Evolutionary conservation across 1,284 basidiomycete genomes (phyloP).

Genomic region (Heliocybe sulcata): DNA sequence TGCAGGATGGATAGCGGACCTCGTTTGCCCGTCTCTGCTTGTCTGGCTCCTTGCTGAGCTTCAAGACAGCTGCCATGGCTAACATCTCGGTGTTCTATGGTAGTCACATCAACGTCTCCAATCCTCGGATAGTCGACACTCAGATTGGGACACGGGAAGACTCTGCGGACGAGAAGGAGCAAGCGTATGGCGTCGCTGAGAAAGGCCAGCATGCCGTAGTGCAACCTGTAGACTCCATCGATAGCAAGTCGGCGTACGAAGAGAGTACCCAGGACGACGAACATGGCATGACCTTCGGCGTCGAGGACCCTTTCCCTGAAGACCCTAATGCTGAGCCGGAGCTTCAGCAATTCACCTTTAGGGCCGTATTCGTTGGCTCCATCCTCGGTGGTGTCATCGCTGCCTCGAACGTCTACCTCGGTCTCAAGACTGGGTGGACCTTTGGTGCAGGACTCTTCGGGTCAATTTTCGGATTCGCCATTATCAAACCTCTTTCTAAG

Average conservation of each 20-base stretch:
- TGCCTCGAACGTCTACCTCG: slow-evolving; percentile 63
- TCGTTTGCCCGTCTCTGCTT: not conserved
- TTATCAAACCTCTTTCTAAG: slow-evolving; percentile 52
- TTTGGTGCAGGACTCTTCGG: slow-evolving; percentile 62
- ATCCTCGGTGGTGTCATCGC: slow-evolving; percentile 27
- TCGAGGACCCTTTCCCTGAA: not conserved
- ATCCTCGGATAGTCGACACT: not conserved
- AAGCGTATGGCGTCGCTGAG: not conserved
- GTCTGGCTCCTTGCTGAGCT: not conserved
- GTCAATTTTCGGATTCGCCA: slow-evolving; percentile 55
- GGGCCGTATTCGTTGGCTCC: not conserved
- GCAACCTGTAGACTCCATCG: not conserved
- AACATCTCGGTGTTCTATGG: slow-evolving; percentile 1
- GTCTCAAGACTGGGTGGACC: slow-evolving; percentile 64
- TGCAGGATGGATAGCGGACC: not conserved
- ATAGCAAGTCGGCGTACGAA: not conserved
- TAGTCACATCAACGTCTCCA: not conserved
- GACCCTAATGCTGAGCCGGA: not conserved
- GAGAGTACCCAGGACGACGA: not conserved
- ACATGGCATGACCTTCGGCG: not conserved
- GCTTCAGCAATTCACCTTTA: slow-evolving; percentile 2
- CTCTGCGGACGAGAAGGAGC: not conserved
- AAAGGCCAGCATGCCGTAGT: not conserved
- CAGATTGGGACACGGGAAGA: not conserved
- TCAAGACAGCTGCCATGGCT: not conserved